phyloP scores from a whole-genome alignment of 768 basidiomycete genomes.

The Boletus barrowsii region DNA sequence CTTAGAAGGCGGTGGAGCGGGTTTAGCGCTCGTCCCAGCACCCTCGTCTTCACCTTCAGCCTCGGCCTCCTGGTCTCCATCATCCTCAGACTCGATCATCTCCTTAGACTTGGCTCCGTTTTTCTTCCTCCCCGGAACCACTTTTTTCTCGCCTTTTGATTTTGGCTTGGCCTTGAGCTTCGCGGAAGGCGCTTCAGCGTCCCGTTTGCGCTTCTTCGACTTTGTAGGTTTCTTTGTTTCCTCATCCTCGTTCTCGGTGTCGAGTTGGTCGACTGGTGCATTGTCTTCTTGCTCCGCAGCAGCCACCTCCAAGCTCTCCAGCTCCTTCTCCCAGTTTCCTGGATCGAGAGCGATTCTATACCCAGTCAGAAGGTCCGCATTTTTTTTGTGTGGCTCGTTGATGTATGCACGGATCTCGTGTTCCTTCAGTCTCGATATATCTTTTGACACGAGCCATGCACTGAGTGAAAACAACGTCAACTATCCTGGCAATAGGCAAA shows the following conservation, averaged over 20 bases:
- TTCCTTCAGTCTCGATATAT: conserved; percentile 72
- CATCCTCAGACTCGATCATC: conserved; percentile 64
- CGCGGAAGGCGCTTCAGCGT: conserved; percentile 44
- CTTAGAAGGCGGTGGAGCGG: conserved; percentile 63
- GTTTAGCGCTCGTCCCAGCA: conserved; percentile 49
- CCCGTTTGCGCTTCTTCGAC: conserved; percentile 62
- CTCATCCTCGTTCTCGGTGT: conserved; percentile 51
- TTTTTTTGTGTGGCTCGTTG: conserved; percentile 71
- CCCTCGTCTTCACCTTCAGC: conserved; percentile 46
- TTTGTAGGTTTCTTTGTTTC: conserved; percentile 45
- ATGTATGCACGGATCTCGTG: conserved; percentile 86
- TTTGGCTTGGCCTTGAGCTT: conserved; percentile 44
- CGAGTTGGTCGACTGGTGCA: conserved; percentile 65
- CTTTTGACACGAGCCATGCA: conserved; percentile 80
- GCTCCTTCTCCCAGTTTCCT: conserved; percentile 57
- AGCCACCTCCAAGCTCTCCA: conserved; percentile 31
- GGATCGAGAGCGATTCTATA: conserved; percentile 78
- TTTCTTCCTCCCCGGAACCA: conserved; percentile 41
- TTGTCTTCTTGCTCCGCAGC: conserved; percentile 51
- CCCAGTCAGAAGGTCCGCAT: conserved; percentile 69
- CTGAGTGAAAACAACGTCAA: conserved; percentile 38
- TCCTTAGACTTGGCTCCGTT: conserved; percentile 62
- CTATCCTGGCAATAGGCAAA: conserved; percentile 8
- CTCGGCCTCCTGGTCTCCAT: conserved; percentile 47
- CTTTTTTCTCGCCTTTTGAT: conserved; percentile 43